Evolutionary conservation across 306 rosid species (phyloP), one percentile per base, ranked within the genome.

Genomic region (Prunus kanzakura): DNA sequence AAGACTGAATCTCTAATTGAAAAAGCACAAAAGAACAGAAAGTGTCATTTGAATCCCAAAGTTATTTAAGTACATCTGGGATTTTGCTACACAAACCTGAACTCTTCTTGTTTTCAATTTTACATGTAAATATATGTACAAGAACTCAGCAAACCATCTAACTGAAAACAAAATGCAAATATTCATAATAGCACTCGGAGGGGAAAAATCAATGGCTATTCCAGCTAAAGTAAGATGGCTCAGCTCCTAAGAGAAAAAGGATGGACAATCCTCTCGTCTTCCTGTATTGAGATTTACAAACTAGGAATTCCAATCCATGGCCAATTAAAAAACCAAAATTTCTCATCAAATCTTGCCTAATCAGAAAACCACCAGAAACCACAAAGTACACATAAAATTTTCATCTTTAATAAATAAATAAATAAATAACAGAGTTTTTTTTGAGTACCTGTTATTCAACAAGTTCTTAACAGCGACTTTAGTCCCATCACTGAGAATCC

Each of bases 41-140:
- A 72, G 38, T 73, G 74, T 69, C 50, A 55, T 70, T 76, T 64
- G 47, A 54, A 69, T 79, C 76, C 86, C 84, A 68, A 64, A 19
- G 29, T 84, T 84, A 84, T 87, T 84, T 66, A 81, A 54, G 52
- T 65, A 82, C 86, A 87, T 46, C 46, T 64, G 71, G 84, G 82
- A 64, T 76, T 73, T 69, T 55, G 54, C 82, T 72, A 72, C 86
- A 78, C 78, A 81, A 80, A 76, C 80, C 78, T 71, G 74, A 71
- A 73, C 78, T 79, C 51, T 76, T 81, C 84, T 72, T 49, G 76
- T 64, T 69, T 76, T 86, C 82, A 74, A 86, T 81, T 54, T 54
- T 75, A 74, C 76, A 69, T 6, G 80, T 46, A 76, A 66, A 58
- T 35, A 78, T 76, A 86, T 76, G 67, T 86, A 79, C 82, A 82